Conservation (phyloP, 345 rosid species). For the Mangifera indica region DNA sequence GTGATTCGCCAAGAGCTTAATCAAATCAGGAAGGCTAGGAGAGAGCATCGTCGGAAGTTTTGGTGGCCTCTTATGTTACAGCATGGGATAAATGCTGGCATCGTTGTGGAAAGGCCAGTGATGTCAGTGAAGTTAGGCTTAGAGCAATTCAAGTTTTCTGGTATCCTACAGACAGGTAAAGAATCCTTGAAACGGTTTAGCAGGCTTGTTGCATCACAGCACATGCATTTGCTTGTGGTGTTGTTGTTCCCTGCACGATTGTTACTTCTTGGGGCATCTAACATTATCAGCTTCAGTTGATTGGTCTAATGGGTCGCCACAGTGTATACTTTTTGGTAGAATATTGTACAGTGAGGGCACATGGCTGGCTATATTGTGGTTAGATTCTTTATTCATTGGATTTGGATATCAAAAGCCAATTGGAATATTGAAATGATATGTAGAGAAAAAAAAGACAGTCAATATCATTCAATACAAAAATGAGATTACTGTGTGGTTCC, state of each 20-base stretch:
- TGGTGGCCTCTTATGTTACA: conserved; percentile 67
- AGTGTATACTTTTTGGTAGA: conserved; percentile 9
- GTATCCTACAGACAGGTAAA: conserved; percentile 58
- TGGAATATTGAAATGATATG: conserved; percentile 5
- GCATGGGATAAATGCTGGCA: conserved; percentile 27
- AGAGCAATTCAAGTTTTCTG: conserved; percentile 50
- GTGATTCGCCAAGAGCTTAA: conserved; percentile 73
- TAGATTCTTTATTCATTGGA: conserved; percentile 54
- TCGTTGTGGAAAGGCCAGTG: conserved; percentile 36
- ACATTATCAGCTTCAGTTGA: conserved; percentile 37
- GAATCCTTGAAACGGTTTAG: conserved; percentile 66
- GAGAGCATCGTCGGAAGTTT: conserved; percentile 54
- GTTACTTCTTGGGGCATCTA: conserved; percentile 56
- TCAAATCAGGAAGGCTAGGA: conserved; percentile 54
- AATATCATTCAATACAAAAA: conserved; percentile 16
- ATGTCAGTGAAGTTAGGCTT: conserved; percentile 28
- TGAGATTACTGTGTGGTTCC: neutral
- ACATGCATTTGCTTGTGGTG: conserved; percentile 76
- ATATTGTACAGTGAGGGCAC: conserved; percentile 25
- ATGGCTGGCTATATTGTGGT: conserved; percentile 24
- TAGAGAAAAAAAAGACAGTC: neutral
- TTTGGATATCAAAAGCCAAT: conserved; percentile 6
- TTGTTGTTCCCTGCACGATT: conserved; percentile 66
- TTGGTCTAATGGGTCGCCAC: neutral
- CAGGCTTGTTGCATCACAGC: conserved; percentile 74